Conservation (phyloP, 2,329 filamentous ascomycete genomes). For the Alternaria conjuncta region DNA sequence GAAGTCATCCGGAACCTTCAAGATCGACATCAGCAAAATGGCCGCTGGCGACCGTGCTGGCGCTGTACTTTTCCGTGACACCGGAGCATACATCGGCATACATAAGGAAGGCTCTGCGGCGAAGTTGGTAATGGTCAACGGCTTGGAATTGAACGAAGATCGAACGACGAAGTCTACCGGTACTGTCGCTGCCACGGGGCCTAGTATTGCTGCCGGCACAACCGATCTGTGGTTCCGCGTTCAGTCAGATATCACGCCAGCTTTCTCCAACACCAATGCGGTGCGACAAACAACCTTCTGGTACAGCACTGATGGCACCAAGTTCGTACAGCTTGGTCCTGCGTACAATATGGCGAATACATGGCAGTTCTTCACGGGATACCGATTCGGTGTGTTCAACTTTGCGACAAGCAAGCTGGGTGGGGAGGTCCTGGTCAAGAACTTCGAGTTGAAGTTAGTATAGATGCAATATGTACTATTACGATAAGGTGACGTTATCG, state of each 20-base stretch:
- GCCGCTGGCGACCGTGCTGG: slow-evolving; percentile 60
- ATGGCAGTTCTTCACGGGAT: slow-evolving; percentile 50
- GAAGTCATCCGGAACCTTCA: slow-evolving; percentile 56
- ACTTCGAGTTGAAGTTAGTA: slow-evolving; percentile 19
- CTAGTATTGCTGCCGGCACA: slow-evolving; percentile 14
- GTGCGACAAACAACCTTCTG: slow-evolving; percentile 40
- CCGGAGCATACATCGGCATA: slow-evolving; percentile 61
- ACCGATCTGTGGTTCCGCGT: slow-evolving; percentile 44
- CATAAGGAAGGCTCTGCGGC: slow-evolving; percentile 48
- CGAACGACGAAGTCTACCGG: slow-evolving; percentile 45
- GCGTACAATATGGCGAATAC: slow-evolving; percentile 44
- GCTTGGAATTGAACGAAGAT: slow-evolving; percentile 48
- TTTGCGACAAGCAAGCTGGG: slow-evolving; percentile 46
- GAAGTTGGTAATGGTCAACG: slow-evolving; percentile 46
- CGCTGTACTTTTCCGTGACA: slow-evolving; percentile 61
- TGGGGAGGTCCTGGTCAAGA: slow-evolving; percentile 36
- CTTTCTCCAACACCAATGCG: slow-evolving; percentile 29
- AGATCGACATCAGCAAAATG: slow-evolving; percentile 59
- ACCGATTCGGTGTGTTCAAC: slow-evolving; percentile 49
- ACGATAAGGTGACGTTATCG: background rate
- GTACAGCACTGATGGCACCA: slow-evolving; percentile 47
- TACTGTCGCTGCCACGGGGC: slow-evolving; percentile 34
- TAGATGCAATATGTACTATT: background rate
- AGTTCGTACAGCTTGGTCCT: slow-evolving; percentile 39
- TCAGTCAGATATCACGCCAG: slow-evolving; percentile 46